phyloP scores from a whole-genome alignment of 2,329 filamentous ascomycete species.

The Tolypocladium pustulatum region DNA sequence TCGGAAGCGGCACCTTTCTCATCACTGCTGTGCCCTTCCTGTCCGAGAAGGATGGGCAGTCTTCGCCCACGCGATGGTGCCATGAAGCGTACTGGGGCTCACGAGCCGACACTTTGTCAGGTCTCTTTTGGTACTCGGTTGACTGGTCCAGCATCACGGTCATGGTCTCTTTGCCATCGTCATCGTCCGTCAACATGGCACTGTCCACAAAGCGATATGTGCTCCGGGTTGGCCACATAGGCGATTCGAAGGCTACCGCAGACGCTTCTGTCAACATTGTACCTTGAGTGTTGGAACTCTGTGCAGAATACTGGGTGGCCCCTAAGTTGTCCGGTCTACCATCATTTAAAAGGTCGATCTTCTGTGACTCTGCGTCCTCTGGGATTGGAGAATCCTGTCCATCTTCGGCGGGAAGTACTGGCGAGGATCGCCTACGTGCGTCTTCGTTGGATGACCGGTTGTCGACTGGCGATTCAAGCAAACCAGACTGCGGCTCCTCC shows the following conservation, averaged over 20 bases:
- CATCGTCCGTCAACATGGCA: constrained; percentile 6
- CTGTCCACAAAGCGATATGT: neutral
- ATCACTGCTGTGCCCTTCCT: constrained; percentile 32
- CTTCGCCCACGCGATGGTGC: constrained; percentile 48
- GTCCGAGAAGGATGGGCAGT: constrained; percentile 47
- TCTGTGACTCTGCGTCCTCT: neutral
- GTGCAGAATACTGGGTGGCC: neutral
- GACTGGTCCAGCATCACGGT: constrained; percentile 33
- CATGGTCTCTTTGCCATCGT: constrained; percentile 25
- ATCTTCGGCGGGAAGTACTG: constrained; percentile 29
- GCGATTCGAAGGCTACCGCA: neutral
- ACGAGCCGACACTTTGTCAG: constrained; percentile 6
- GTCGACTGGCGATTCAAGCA: constrained; percentile 1
- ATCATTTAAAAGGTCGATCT: neutral
- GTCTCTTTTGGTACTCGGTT: constrained; percentile 4
- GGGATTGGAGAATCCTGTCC: neutral
- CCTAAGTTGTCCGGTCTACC: neutral
- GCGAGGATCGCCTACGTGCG: constrained; percentile 37
- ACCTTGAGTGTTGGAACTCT: neutral
- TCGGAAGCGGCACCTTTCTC: constrained; percentile 45
- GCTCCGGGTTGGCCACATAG: neutral
- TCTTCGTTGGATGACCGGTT: constrained; percentile 12
- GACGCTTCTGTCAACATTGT: neutral
- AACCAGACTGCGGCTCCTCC: constrained; percentile 3
- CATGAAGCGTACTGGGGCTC: constrained; percentile 21